These are phyloP conservation scores for Gossypium stocksii DNA, from an alignment of 345 rosid species.

Conservation along the genomic window DNA sequence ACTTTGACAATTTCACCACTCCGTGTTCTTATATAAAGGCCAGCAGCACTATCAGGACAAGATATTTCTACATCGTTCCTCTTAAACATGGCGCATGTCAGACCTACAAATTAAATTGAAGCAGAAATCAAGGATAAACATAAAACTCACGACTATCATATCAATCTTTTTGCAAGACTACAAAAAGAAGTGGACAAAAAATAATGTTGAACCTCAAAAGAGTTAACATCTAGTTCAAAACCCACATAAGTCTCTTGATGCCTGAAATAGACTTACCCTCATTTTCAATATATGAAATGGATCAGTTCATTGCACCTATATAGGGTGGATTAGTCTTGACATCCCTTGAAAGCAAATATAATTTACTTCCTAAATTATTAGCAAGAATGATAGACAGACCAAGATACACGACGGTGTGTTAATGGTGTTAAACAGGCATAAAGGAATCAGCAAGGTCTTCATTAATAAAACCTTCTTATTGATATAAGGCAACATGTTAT, in stretches of 20 bases:
- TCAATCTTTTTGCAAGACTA: not conserved
- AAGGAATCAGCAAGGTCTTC: not conserved
- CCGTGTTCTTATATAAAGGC: slow-evolving; percentile 85
- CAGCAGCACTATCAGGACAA: slow-evolving; percentile 80
- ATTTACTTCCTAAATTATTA: not conserved
- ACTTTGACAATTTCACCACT: slow-evolving; percentile 77
- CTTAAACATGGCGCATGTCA: slow-evolving; percentile 80
- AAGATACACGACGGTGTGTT: not conserved
- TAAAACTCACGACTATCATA: not conserved
- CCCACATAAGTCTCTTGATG: not conserved
- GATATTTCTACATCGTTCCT: slow-evolving; percentile 66
- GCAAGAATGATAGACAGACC: not conserved
- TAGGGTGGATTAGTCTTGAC: not conserved
- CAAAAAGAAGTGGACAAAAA: not conserved
- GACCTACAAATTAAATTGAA: slow-evolving; percentile 58
- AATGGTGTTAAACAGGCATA: not conserved
- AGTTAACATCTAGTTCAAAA: not conserved
- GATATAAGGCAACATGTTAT: not conserved
- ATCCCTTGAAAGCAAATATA: not conserved
- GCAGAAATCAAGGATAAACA: slow-evolving; percentile 21
- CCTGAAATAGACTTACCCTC: not conserved
- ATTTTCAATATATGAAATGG: not conserved
- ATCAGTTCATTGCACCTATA: not conserved
- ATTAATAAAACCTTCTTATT: too few relatives aligned
- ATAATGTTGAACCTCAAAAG: not conserved